Percentiles rank a stretch among this genome's conserved stretches.
Evolutionary conservation across 495 filamentous ascomycete species (phyloP).

Genomic region (Neurospora cerealis): DNA sequence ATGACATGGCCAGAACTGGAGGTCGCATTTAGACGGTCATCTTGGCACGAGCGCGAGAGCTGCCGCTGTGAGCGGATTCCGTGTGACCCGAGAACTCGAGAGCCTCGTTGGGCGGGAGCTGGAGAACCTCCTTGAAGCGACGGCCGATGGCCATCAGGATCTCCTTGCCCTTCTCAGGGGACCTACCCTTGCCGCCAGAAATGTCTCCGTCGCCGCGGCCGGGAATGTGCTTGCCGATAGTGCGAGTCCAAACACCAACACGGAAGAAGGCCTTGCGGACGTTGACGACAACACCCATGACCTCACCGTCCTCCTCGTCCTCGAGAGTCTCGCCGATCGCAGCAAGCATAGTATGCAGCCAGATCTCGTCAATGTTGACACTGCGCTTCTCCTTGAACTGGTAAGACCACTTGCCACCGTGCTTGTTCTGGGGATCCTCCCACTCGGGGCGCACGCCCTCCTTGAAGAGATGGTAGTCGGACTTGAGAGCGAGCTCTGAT

Average conservation of each 20-base stretch:
- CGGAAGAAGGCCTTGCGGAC: conserved; percentile 97
- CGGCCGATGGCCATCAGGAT: conserved; percentile 71
- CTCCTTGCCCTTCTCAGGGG: conserved; percentile 70
- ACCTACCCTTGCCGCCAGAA: conserved; percentile 57
- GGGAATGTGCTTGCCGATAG: conserved; percentile 71
- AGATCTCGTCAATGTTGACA: conserved; percentile 87
- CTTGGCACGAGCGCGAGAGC: conserved; percentile 92
- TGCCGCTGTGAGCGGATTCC: conserved; percentile 82
- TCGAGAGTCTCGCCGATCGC: conserved; percentile 98
- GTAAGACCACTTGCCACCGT: conserved; percentile 97
- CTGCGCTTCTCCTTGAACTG: conserved; percentile 90
- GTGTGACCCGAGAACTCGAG: conserved; percentile 97
- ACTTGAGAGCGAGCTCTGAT: conserved; percentile 91
- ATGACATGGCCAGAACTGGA: not conserved
- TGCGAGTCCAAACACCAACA: conserved; percentile 86
- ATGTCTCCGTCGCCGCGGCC: conserved; percentile 61
- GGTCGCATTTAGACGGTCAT: conserved; percentile 53
- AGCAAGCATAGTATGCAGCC: conserved; percentile 92
- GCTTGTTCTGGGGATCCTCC: conserved; percentile 97
- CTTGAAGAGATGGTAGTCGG: conserved; percentile 99
- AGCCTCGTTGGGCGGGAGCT: conserved; percentile 58
- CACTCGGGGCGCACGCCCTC: conserved; percentile 92
- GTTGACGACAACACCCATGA: conserved; percentile 99
- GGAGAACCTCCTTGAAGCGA: conserved; percentile 84
- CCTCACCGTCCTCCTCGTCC: conserved; percentile 84